phyloP scores from a whole-genome alignment of 306 rosid genomes.

The Crotalaria pallida region DNA sequence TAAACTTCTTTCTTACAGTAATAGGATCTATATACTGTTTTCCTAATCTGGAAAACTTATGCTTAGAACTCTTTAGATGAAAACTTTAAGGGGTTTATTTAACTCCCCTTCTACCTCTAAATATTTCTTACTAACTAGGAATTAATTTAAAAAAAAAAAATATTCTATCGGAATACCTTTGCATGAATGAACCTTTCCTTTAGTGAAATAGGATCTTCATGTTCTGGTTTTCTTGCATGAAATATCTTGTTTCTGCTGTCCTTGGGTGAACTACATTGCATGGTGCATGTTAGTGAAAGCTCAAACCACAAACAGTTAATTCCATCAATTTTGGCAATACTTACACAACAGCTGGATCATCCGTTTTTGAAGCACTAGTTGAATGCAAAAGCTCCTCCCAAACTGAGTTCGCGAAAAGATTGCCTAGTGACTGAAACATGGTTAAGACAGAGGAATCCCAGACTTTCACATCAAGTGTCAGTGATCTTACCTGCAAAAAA shows the following conservation, averaged over 20 bases:
- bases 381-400: slow-evolving; percentile 77
- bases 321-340: slow-evolving; percentile 15
- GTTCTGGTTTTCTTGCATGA: slow-evolving; percentile 47
- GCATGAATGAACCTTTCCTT: slow-evolving; percentile 74
- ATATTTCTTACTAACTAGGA: slow-evolving; percentile 2
- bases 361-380: slow-evolving; percentile 24
- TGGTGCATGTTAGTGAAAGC: slow-evolving; percentile 21
- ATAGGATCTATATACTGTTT: neutral
- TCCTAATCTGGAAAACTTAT: neutral
- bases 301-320: slow-evolving; percentile 4
- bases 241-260: slow-evolving; percentile 26
- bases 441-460: slow-evolving; percentile 67
- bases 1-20: neutral
- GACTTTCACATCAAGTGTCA: slow-evolving; percentile 78
- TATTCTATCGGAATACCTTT: slow-evolving; percentile 39
- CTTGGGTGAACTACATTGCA: slow-evolving; percentile 41
- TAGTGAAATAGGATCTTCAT: slow-evolving; percentile 51
- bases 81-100: neutral
- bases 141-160: neutral
- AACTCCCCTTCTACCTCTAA: neutral
- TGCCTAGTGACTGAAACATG: slow-evolving; percentile 69
- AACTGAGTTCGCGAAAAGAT: slow-evolving; percentile 61
- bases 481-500: slow-evolving; percentile 62
- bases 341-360: slow-evolving; percentile 41
- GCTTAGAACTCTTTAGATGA: neutral